Conservation (phyloP, 495 filamentous ascomycete genomes). For the Penicillium turbatum region DNA sequence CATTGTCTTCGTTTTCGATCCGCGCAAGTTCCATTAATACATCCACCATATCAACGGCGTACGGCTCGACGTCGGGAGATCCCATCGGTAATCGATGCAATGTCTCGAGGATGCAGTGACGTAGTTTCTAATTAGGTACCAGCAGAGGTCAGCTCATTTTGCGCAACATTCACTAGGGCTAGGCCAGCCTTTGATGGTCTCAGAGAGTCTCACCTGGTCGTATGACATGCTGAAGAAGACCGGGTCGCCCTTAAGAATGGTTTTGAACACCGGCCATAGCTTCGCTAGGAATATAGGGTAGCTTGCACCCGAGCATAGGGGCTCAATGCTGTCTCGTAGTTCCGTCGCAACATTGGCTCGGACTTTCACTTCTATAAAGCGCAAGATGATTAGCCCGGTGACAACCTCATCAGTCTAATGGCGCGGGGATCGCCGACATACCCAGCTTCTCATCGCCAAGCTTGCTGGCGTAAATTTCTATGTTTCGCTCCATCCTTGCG, state of each 20-base stretch:
- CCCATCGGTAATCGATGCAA: slow-evolving; percentile 84
- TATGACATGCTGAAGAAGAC: slow-evolving; percentile 82
- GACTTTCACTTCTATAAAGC: slow-evolving; percentile 62
- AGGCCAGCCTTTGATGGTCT: neutral
- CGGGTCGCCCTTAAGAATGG: slow-evolving; percentile 78
- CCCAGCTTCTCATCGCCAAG: slow-evolving; percentile 57
- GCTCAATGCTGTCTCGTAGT: slow-evolving; percentile 80
- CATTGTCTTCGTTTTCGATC: slow-evolving; percentile 97
- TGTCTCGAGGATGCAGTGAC: slow-evolving; percentile 89
- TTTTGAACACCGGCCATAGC: slow-evolving; percentile 85
- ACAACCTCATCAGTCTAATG: neutral
- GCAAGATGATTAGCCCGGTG: slow-evolving; percentile 7
- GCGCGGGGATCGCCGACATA: slow-evolving; percentile 29
- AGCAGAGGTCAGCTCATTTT: slow-evolving; percentile 9
- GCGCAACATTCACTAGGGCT: neutral
- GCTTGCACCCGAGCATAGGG: slow-evolving; percentile 55
- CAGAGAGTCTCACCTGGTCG: slow-evolving; percentile 61
- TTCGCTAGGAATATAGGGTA: slow-evolving; percentile 78
- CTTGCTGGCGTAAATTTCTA: slow-evolving; percentile 57
- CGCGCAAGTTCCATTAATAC: slow-evolving; percentile 81
- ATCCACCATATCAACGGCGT: slow-evolving; percentile 81
- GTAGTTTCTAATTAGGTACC: slow-evolving; percentile 60
- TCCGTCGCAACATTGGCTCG: slow-evolving; percentile 73
- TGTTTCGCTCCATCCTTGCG: slow-evolving; percentile 48
- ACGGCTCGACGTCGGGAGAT: slow-evolving; percentile 79